Evolutionary conservation across 2,329 filamentous ascomycete genomes (phyloP).

Genomic region (Cladosporium cucumerinum): DNA sequence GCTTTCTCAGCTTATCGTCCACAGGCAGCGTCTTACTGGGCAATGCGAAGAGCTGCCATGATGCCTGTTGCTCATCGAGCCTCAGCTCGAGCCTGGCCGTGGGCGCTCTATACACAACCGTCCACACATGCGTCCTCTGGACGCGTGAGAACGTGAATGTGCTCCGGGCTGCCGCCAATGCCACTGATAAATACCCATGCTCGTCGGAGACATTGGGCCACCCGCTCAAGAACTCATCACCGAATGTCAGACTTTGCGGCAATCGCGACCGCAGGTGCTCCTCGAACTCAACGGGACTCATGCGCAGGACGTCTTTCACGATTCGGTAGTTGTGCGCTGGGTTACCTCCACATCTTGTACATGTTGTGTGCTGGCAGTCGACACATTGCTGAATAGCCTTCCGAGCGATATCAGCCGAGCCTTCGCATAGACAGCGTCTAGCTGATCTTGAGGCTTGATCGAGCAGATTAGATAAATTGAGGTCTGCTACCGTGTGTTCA

Average conservation of each 20-base stretch:
- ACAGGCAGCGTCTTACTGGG: conserved; percentile 20
- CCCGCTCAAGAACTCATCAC: not conserved
- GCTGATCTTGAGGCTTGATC: not conserved
- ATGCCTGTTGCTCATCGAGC: conserved; percentile 16
- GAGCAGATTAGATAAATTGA: not conserved
- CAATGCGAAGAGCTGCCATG: conserved; percentile 33
- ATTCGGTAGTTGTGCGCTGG: conserved; percentile 48
- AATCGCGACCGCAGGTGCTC: conserved; percentile 20
- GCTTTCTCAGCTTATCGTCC: conserved; percentile 24
- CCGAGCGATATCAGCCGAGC: conserved; percentile 38
- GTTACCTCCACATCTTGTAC: conserved; percentile 52
- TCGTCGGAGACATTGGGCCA: not conserved
- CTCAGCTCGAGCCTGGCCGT: conserved; percentile 40
- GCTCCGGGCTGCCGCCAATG: conserved; percentile 34
- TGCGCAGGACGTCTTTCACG: not conserved
- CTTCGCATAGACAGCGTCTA: conserved; percentile 56
- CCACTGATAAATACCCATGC: conserved; percentile 30
- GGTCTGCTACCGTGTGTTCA: conserved; percentile 19
- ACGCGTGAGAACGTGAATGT: conserved; percentile 36
- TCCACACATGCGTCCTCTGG: conserved; percentile 38
- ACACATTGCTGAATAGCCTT: conserved; percentile 47
- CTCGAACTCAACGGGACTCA: conserved; percentile 22
- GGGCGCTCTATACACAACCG: conserved; percentile 39
- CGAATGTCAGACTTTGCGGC: conserved; percentile 24
- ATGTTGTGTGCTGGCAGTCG: conserved; percentile 55